Percentiles rank a stretch among this genome's conserved stretches.
Evolutionary conservation across 805 yeast genomes (phyloP).

Genomic region (Myxozyma neotropica): DNA sequence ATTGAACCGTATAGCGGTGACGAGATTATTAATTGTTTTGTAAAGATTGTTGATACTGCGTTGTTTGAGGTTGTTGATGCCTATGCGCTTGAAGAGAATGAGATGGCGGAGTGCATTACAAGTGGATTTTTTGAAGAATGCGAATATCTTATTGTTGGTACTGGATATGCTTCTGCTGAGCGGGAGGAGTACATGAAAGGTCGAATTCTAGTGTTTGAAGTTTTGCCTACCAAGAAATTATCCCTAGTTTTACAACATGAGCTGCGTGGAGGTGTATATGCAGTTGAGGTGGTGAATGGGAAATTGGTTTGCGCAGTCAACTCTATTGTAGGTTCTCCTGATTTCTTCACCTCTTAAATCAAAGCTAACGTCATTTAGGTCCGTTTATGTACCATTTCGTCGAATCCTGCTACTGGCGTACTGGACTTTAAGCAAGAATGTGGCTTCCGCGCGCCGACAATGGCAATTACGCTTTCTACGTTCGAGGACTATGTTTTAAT

Average conservation of each 20-base stretch:
- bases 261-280: slow-evolving; percentile 30
- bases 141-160: slow-evolving; percentile 33
- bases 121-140: slow-evolving; percentile 16
- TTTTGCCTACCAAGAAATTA: slow-evolving; percentile 20
- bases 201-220: slow-evolving; percentile 28
- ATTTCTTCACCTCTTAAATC: background rate
- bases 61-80: slow-evolving; percentile 24
- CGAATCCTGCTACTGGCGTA: slow-evolving; percentile 11
- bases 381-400: slow-evolving; percentile 17
- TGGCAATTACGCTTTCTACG: slow-evolving; percentile 27
- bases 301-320: slow-evolving; percentile 25
- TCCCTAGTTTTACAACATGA: slow-evolving; percentile 13
- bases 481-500: slow-evolving; percentile 22
- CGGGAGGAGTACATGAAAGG: slow-evolving; percentile 32
- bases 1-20: slow-evolving; percentile 27
- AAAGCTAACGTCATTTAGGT: slow-evolving; percentile 13
- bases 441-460: slow-evolving; percentile 30
- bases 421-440: slow-evolving; percentile 20
- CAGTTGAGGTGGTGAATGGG: slow-evolving; percentile 19
- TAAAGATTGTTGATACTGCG: slow-evolving; percentile 26
- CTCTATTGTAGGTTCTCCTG: slow-evolving; percentile 21
- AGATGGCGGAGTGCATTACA: slow-evolving; percentile 32
- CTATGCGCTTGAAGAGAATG: slow-evolving; percentile 25
- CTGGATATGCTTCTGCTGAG: slow-evolving; percentile 30
- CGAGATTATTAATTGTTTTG: slow-evolving; percentile 26